Evolutionary conservation across 2,329 filamentous ascomycete genomes (phyloP).

Genomic region (Madurella mycetomatis): DNA sequence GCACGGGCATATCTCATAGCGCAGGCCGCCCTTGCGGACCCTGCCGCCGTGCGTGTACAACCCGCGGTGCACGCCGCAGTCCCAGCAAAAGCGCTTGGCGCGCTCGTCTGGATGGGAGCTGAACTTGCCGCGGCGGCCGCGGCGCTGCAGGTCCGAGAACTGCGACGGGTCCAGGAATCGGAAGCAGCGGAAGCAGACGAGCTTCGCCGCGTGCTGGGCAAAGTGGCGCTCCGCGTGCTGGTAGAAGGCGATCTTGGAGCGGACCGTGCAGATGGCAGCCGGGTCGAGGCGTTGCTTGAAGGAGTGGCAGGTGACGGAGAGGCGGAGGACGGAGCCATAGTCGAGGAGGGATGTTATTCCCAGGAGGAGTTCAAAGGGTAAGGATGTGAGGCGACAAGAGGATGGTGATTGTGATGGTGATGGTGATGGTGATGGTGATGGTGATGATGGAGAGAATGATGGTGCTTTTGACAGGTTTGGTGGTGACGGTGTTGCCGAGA

Average conservation of each 20-base stretch:
- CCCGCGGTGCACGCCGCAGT: conserved; percentile 18
- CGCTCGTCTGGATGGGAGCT: background rate
- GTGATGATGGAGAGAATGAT: too few relatives aligned
- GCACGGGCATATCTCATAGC: conserved; percentile 2
- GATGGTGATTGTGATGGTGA: too few relatives aligned
- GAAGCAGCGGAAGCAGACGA: conserved; percentile 15
- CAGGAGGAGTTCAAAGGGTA: conserved; percentile 16
- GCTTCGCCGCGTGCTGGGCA: conserved; percentile 7
- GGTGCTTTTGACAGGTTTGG: too few relatives aligned
- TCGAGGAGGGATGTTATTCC: conserved; percentile 6
- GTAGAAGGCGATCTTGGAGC: conserved; percentile 8
- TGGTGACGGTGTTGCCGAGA: background rate
- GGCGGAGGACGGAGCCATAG: conserved; percentile 7
- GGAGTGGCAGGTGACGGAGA: conserved; percentile 1
- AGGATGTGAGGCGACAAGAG: background rate
- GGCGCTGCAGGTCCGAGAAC: conserved; percentile 5
- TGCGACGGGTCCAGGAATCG: background rate
- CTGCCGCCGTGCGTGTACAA: conserved; percentile 3
- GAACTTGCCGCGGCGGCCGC: background rate
- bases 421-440: too few relatives aligned
- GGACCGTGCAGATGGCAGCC: background rate
- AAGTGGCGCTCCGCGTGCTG: conserved; percentile 9
- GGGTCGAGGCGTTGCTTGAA: conserved; percentile 4
- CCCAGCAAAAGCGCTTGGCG: conserved; percentile 10
- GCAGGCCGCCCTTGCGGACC: background rate